Percentiles rank a stretch among this genome's conserved stretches.
These are phyloP conservation scores for Plasmodium falciparum DNA, from an alignment of 169 alveolate species.

Conservation along the genomic window DNA sequence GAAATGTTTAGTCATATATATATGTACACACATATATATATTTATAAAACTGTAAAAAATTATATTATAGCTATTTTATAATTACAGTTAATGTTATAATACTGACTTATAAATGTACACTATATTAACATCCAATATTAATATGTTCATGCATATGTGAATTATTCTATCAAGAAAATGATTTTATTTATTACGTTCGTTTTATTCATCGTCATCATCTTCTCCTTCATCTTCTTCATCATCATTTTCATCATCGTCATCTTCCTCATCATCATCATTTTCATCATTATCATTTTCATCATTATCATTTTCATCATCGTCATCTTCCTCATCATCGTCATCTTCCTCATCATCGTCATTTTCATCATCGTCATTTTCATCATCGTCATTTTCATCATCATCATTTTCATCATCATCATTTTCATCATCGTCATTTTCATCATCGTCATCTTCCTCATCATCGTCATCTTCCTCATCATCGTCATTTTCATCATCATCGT, in stretches of 20 bases:
- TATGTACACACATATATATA: too few species aligned
- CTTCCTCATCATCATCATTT: background rate
- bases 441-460: conserved; percentile 4
- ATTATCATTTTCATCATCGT: conserved; percentile 1
- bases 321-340: conserved; percentile 16
- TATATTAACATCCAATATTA: too few species aligned
- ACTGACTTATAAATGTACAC: too few species aligned
- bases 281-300: background rate
- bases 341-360: conserved; percentile 32
- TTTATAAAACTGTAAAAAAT: too few species aligned
- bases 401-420: conserved; percentile 3
- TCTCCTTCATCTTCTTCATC: background rate
- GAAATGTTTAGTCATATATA: too few species aligned
- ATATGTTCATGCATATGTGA: too few species aligned
- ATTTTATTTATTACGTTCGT: background rate
- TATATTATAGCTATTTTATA: too few species aligned
- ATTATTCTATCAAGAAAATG: background rate
- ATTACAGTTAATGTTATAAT: too few species aligned
- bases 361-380: background rate
- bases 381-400: background rate
- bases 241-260: background rate
- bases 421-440: background rate
- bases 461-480: conserved; percentile 23
- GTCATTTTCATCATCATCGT: background rate
- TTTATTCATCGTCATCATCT: background rate